These are phyloP conservation scores for Aspergillus udagawae DNA, from an alignment of 2,329 filamentous ascomycete species.

Conservation along the genomic window DNA sequence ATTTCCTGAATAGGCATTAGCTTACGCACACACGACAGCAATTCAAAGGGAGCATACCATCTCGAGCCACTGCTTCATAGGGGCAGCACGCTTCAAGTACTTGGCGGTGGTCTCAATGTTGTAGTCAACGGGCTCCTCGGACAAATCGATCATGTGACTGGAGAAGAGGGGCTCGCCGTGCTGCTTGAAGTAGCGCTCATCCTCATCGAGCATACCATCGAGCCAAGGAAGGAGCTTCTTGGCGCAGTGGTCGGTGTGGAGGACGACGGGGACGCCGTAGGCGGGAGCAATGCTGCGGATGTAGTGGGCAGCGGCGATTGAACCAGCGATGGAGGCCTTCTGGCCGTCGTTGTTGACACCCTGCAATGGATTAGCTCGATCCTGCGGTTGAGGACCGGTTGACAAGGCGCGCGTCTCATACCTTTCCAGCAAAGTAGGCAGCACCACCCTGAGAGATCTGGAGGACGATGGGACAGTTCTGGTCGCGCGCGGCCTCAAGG, in stretches of 20 bases:
- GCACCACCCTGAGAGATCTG: conserved; percentile 92
- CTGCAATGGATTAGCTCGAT: conserved; percentile 31
- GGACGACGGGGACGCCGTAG: conserved; percentile 86
- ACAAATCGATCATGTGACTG: conserved; percentile 97
- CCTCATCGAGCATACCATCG: conserved; percentile 90
- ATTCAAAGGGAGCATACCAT: conserved; percentile 60
- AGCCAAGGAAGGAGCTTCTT: conserved; percentile 99
- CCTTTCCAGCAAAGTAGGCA: conserved; percentile 88
- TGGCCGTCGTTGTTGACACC: conserved; percentile 80
- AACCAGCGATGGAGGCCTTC: conserved; percentile 80
- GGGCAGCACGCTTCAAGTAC: conserved; percentile 90
- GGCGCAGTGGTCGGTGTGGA: conserved; percentile 98
- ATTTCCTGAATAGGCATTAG: conserved; percentile 56
- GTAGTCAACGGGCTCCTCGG: conserved; percentile 82
- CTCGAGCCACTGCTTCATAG: conserved; percentile 99
- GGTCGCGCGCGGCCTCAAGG: conserved; percentile 91
- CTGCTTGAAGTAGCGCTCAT: conserved; percentile 92
- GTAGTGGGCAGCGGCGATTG: conserved; percentile 87
- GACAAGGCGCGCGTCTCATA: conserved; percentile 29
- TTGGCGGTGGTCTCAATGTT: conserved; percentile 90
- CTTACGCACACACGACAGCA: conserved; percentile 1
- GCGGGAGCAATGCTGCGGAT: conserved; percentile 80
- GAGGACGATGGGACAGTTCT: conserved; percentile 86
- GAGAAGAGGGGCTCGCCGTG: conserved; percentile 91
- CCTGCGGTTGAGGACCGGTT: not conserved